Conservation (phyloP, 139 green algal genomes). For the Pleodorina starrii region DNA sequence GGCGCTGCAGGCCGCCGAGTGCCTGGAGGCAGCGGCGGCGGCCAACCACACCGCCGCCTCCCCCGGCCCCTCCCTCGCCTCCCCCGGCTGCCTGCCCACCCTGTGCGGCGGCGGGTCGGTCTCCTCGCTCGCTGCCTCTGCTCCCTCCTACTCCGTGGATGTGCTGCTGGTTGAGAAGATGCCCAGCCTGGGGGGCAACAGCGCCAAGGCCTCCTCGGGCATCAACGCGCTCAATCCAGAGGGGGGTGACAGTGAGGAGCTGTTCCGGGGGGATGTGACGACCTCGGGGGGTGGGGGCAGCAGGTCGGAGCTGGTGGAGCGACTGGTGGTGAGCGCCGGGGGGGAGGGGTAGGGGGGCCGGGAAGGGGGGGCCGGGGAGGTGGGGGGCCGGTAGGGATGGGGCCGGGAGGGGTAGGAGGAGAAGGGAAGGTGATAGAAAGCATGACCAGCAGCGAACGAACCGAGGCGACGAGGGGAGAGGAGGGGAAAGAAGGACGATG, state of each 20-base stretch:
- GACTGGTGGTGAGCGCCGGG: conserved; percentile 68
- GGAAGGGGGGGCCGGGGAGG: no score
- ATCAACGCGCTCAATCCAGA: conserved; percentile 77
- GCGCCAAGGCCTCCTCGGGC: conserved; percentile 77
- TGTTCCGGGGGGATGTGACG: conserved; percentile 70
- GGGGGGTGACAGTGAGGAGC: conserved; percentile 8
- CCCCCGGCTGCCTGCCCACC: not conserved
- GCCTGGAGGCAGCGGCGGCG: not conserved
- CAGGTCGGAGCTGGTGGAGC: conserved; percentile 67
- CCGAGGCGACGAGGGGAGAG: no score
- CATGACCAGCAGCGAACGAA: no score
- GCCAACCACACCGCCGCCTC: not conserved
- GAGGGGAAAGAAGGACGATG: no score
- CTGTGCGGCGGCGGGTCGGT: no score
- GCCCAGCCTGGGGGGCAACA: conserved; percentile 78
- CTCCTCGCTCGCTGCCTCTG: not conserved
- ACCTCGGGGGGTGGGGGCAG: conserved; percentile 70
- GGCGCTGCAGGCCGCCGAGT: conserved; percentile 34
- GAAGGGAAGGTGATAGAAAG: no score
- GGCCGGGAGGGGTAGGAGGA: no score
- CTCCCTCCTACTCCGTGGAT: not conserved
- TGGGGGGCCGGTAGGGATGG: no score
- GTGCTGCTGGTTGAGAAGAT: conserved; percentile 84
- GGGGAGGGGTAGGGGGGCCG: not conserved
- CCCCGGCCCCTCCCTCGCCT: not conserved